Percentiles rank a stretch among this genome's conserved stretches.
phyloP scores from a whole-genome alignment of 441 rosid species.

The Bocquillonia castaneifolia region DNA sequence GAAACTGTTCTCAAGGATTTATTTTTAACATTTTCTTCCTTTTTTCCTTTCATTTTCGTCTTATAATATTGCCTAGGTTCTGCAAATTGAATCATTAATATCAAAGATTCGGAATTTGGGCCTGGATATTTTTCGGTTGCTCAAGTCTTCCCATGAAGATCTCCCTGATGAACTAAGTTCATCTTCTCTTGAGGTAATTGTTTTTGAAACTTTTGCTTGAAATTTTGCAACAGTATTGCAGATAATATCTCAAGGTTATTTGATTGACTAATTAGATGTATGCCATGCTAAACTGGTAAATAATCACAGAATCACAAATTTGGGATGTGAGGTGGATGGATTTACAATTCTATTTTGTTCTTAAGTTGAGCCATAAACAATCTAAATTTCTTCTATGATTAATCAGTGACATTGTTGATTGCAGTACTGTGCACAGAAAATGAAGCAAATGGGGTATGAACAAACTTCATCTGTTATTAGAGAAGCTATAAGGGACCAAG shows the following conservation, averaged over 20 bases:
- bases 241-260: not conserved
- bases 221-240: not conserved
- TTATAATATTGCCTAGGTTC: conserved; percentile 44
- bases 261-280: conserved; percentile 9
- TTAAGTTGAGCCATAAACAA: conserved; percentile 11
- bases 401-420: conserved; percentile 29
- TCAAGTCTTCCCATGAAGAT: conserved; percentile 50
- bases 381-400: not conserved
- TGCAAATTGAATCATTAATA: conserved; percentile 58
- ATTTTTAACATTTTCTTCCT: not conserved
- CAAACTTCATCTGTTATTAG: conserved; percentile 44
- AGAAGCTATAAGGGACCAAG: conserved; percentile 55
- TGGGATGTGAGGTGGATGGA: not conserved
- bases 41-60: conserved; percentile 19
- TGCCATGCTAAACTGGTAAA: conserved; percentile 10
- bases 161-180: conserved; percentile 62
- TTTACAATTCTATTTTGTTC: conserved; percentile 13
- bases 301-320: conserved; percentile 1
- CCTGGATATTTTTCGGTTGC: conserved; percentile 52
- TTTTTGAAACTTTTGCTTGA: conserved; percentile 7
- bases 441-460: conserved; percentile 54
- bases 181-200: conserved; percentile 67
- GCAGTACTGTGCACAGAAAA: conserved; percentile 62
- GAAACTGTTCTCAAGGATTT: not conserved
- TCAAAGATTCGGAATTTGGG: conserved; percentile 50